Evolutionary conservation across 2,329 filamentous ascomycete species (phyloP).

Genomic region (Phialophora tarda): DNA sequence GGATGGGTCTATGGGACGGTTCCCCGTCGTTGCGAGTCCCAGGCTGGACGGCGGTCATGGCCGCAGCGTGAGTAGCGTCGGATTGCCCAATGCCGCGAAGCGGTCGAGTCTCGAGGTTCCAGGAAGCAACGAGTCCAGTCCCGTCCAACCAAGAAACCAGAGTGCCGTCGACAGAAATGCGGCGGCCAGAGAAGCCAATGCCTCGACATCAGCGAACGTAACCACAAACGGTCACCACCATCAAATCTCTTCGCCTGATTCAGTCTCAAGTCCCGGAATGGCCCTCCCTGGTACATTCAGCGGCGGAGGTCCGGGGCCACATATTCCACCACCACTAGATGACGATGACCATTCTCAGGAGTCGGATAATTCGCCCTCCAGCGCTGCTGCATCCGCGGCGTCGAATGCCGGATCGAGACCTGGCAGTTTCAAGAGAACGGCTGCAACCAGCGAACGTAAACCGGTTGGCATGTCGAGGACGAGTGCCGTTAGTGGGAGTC

Average conservation of each 20-base stretch:
- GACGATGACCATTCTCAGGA: conserved; percentile 37
- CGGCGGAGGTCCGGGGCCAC: conserved; percentile 38
- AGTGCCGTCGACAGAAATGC: conserved; percentile 37
- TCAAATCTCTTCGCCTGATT: conserved; percentile 50
- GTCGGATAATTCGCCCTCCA: conserved; percentile 21
- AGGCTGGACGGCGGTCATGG: conserved; percentile 57
- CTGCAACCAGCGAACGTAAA: conserved; percentile 48
- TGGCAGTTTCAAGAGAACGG: conserved; percentile 62
- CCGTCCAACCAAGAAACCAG: conserved; percentile 46
- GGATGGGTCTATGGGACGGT: conserved; percentile 54
- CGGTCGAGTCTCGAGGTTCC: conserved; percentile 83
- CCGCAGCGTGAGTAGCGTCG: conserved; percentile 40
- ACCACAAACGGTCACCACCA: conserved; percentile 19
- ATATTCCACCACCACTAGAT: conserved; percentile 45
- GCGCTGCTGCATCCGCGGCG: conserved; percentile 36
- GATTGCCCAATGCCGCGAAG: conserved; percentile 58
- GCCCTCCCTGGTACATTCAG: conserved; percentile 40
- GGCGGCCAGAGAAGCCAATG: conserved; percentile 8
- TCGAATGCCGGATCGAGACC: conserved; percentile 57
- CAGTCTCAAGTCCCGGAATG: conserved; percentile 29
- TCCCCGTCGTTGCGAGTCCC: conserved; percentile 85
- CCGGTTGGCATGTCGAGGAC: conserved; percentile 40
- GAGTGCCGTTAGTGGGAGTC: conserved; percentile 45
- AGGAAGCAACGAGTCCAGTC: conserved; percentile 57
- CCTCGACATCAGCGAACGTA: conserved; percentile 20